Base-by-base conservation (phyloP, 331 rosid genomes). In the Ulmus americana region DNA sequence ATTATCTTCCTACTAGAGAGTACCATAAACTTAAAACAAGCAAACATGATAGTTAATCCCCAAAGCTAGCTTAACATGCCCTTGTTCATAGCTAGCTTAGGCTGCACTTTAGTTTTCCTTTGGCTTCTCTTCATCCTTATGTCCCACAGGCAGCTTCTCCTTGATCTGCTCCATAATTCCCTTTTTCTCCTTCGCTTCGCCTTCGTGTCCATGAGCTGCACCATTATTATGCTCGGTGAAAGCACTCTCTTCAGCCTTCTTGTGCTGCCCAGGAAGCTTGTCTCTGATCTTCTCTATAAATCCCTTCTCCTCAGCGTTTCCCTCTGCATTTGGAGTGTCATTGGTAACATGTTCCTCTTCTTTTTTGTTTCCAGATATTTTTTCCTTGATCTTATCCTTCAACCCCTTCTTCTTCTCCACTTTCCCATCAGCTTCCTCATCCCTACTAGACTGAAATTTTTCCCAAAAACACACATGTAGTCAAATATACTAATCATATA, bases 151-250 rank as follows among this genome's bases (percentile, higher is more conserved):
- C 42, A 78, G 57, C 70, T 78, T 74, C 48, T 74, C 70, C 67
- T 69, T 78, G 13, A 64, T 78, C 56, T 69, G 64, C 38, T 73
- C 79, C 64, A 78, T 9, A 49, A 74, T 70, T 39, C 79, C 79
- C 57, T 78, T 65, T 53, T 74, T 70, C 44, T 65, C 77, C 39
- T 20, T 55, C 6, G 59, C 15, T 22, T 64, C 76, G 7, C 59
- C 55, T 16, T 70, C 69, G 3, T 42, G 65, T 18, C 7, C 22
- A 35, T 62, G 55, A 10, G 18, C 39, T 46, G 81, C 54, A 44
- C 45, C 42, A 28, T 28, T 28, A 28, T 28, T 28, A 6, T 52
- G 14, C 50, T 42, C 59, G 0, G 22, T 59, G 5, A 15, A 11
- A 13, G 63, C 48, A 22, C 67, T 22, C 5, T 67, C 59, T 14